Conservation (phyloP, 148 eudicot species). For the Oxyria digyna region DNA sequence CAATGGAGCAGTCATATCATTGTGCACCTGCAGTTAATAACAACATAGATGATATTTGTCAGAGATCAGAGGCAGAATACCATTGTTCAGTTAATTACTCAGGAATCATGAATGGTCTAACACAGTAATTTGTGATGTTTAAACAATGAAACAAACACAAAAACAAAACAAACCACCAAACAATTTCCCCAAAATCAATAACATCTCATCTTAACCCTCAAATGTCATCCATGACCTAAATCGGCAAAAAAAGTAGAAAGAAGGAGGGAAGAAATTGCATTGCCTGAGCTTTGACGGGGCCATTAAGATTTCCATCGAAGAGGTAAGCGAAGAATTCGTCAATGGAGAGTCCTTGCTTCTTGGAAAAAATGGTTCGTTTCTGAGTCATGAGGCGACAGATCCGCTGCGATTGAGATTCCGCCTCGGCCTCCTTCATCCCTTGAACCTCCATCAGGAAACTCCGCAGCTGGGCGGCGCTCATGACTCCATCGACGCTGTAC, state of each 20-base stretch:
- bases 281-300: conserved; percentile 50
- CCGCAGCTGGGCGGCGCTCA: conserved; percentile 39
- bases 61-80: no score
- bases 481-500: conserved; percentile 25
- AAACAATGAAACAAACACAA: no score
- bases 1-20: conserved; percentile 95
- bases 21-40: conserved; percentile 99
- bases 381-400: conserved; percentile 28
- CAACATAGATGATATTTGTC: neutral
- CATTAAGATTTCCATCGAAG: conserved; percentile 55
- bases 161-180: no score
- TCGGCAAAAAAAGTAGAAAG: no score
- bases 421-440: conserved; percentile 22
- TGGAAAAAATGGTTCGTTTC: conserved; percentile 13
- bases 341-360: conserved; percentile 23
- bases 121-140: no score
- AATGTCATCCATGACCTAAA: no score
- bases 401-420: conserved; percentile 24
- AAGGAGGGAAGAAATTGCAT: neutral
- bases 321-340: conserved; percentile 67
- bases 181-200: no score
- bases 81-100: no score
- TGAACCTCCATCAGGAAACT: conserved; percentile 57
- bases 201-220: no score
- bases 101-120: no score